Evolutionary conservation across 768 basidiomycete genomes (phyloP).

Genomic region (Lactarius sanguifluus): DNA sequence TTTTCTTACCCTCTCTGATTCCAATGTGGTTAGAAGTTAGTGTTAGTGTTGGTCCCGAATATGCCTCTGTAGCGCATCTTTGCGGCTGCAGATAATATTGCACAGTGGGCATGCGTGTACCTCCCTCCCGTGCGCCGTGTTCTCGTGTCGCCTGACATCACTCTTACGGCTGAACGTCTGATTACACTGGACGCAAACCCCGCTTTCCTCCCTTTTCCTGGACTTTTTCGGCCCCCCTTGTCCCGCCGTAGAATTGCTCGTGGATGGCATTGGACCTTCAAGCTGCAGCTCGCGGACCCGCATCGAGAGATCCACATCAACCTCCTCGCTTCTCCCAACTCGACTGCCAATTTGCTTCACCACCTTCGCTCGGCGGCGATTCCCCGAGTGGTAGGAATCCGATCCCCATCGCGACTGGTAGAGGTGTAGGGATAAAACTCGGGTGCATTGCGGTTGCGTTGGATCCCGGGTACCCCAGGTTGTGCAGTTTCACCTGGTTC

Average conservation of each 20-base stretch:
- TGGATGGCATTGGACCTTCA: neutral
- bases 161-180: constrained; percentile 21
- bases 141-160: constrained; percentile 22
- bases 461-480: neutral
- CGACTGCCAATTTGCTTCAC: neutral
- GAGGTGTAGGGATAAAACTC: neutral
- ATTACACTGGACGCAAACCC: constrained; percentile 14
- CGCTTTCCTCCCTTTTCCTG: constrained; percentile 20
- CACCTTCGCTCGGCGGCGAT: neutral
- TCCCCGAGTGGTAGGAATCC: neutral
- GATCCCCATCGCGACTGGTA: neutral
- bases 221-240: neutral
- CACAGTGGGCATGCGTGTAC: constrained; percentile 18
- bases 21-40: neutral
- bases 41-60: constrained; percentile 18
- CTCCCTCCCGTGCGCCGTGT: constrained; percentile 13
- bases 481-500: neutral
- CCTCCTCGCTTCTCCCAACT: neutral
- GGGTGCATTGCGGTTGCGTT: neutral
- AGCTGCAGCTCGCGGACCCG: neutral
- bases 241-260: neutral
- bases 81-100: constrained; percentile 15
- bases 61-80: constrained; percentile 18
- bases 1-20: neutral
- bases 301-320: neutral